phyloP scores from a whole-genome alignment of 768 basidiomycete genomes.

The Dendrothele bispora region DNA sequence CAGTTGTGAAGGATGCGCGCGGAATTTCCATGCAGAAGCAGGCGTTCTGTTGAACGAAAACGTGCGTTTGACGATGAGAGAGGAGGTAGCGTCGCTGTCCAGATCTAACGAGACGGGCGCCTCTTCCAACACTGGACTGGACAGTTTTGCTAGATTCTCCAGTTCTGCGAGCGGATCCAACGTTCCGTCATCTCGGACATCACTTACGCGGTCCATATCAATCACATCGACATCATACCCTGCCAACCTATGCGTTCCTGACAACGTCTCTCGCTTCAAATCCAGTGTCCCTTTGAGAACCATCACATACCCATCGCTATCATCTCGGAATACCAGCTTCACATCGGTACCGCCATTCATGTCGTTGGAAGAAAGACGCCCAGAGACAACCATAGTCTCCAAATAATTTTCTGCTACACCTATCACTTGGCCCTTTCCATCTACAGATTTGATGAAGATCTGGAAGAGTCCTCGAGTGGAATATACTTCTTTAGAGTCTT shows the following conservation, averaged over 20 bases:
- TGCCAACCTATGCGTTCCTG: no score
- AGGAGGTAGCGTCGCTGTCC: no score
- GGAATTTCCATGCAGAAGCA: not conserved
- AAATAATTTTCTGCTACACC: not conserved
- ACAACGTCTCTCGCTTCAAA: no score
- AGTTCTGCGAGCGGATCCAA: no score
- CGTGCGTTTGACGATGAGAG: not conserved
- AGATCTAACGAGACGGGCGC: no score
- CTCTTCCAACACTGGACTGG: no score
- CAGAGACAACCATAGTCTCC: not conserved
- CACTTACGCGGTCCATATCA: no score
- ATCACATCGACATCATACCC: no score
- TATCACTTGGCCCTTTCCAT: not conserved
- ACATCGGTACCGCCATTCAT: no score
- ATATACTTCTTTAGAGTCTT: not conserved
- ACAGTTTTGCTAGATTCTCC: no score
- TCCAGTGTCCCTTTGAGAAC: not conserved
- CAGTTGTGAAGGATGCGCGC: not conserved
- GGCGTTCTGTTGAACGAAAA: conserved; percentile 1
- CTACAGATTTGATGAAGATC: not conserved
- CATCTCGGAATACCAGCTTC: not conserved
- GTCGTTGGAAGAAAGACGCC: not conserved
- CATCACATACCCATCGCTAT: not conserved
- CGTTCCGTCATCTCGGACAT: no score
- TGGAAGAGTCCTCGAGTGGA: not conserved